Conservation (phyloP, 192 early-diverging fungal genomes). For the Kappamyces sp. region DNA sequence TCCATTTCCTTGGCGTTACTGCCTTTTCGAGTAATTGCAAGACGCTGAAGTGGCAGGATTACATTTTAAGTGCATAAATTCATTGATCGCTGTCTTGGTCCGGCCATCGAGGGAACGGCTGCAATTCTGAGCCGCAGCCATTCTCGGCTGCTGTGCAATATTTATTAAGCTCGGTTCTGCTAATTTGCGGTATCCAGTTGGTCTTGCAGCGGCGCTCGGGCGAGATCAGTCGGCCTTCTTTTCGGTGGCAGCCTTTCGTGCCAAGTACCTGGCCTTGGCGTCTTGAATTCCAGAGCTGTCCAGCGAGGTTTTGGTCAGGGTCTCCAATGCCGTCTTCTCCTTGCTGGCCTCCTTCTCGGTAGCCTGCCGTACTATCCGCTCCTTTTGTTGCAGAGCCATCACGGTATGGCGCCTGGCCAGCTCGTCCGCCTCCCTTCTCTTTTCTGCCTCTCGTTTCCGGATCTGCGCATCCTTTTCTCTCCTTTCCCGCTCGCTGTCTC, state of each 20-base stretch:
- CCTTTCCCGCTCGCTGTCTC: constrained; percentile 29
- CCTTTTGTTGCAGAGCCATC: constrained; percentile 12
- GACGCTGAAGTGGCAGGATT: too few species aligned
- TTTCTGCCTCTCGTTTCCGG: constrained; percentile 41
- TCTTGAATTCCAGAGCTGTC: constrained; percentile 37
- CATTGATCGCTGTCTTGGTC: too few species aligned
- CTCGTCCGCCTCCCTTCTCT: constrained; percentile 41
- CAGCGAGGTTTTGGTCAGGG: constrained; percentile 21
- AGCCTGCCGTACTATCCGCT: constrained; percentile 26
- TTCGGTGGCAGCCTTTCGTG: constrained; percentile 19
- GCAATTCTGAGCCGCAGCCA: too few species aligned
- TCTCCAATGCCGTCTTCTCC: constrained; percentile 23
- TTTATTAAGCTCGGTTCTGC: too few species aligned
- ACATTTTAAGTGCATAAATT: too few species aligned
- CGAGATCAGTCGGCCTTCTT: background rate
- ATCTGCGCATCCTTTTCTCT: constrained; percentile 47
- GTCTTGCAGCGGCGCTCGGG: too few species aligned
- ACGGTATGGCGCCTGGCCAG: constrained; percentile 35
- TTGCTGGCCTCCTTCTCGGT: constrained; percentile 24
- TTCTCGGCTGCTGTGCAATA: too few species aligned
- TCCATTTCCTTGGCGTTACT: too few species aligned
- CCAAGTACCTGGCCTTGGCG: constrained; percentile 41
- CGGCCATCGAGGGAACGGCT: too few species aligned
- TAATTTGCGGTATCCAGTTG: too few species aligned
- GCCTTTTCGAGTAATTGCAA: too few species aligned